Base-by-base conservation (phyloP, 768 basidiomycete species). In the Trametes cingulata region DNA sequence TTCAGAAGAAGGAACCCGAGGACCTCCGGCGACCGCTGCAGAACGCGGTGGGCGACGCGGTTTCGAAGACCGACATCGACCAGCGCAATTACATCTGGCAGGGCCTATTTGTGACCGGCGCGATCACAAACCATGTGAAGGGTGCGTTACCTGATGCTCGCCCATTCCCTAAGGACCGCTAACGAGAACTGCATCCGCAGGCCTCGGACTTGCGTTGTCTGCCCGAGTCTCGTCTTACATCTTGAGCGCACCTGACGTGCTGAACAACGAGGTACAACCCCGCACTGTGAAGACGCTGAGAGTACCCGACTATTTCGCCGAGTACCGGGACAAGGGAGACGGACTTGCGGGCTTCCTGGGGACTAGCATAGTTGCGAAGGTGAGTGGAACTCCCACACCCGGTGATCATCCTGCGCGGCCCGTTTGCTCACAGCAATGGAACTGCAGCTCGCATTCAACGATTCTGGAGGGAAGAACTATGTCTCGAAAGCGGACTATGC, bases 301-400 rank as follows among this genome's bases (percentile, higher is more conserved):
- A 36, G 82, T 94, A 8, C 93, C 94, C 0, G 93, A 95, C 33
- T 95, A 95, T 72, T 97, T 93, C 70, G 87, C 90, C 8, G 93
- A 95, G 71, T 97, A 91, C 68, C 80, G 91, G 57, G 91, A 93
- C 50, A 90, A 85, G 43, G 93, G 92, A 2, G 91, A 93, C 53
- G 88, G 88, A 1, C 77, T 87, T 39, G 88, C 91, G 4, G 85
- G 88, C 12, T 95, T 93, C 77, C 74, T 95, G 57, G 93, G 93
- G 1, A 79, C 85, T 17, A 88, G 87, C 65, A 92, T 95, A 62
- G 82, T 87, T n/a, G 93, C 91, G 6, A 95, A 94, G 80, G 93
- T 91, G 52, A 54, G 71, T 52, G 15, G 17, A 13, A 46, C 43
- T 20, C 13, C 46, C 72, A 33, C n/a, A 14, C 27, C 22, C 20